Evolutionary conservation across 768 basidiomycete species (phyloP), one percentile per base, ranked within the genome.

Genomic region (Artomyces pyxidatus): DNA sequence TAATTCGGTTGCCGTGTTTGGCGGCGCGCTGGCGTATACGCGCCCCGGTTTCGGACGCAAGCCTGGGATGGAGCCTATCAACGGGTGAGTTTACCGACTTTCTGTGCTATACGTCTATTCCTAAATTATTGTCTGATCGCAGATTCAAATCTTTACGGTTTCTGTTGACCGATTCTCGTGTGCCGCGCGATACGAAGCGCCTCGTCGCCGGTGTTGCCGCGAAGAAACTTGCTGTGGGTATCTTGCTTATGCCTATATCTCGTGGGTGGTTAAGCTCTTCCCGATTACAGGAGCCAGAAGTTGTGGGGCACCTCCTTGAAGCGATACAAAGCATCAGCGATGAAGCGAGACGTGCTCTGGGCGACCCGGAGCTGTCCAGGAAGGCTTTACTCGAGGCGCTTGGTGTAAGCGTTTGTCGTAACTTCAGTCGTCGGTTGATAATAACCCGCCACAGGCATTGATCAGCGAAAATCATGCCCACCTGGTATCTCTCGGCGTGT

Each of bases 61-160:
- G 64, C 79, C 83, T 52, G 88, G 88, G 27, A 86, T 97, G 83
- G 83, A 90, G 63, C 67, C 73, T 5, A 83, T 96, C 53, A 79
- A 87, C 55, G 91, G 92, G 89, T 93, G 62, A 65, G 43, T 37
- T 47, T 35, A 9, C 25, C 19, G 27, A 17, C 40, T 27, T 53
- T 22, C n/a, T n/a, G n/a, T 40, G 14, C 23, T 30, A 22, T n/a
- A n/a, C n/a, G n/a, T n/a, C n/a, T n/a, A n/a, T n/a, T n/a, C n/a
- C n/a, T n/a, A n/a, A n/a, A n/a, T n/a, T n/a, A n/a, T n/a, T 56
- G 23, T 37, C 51, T 52, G 49, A 35, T 10, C 49, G 19, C 58
- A 94, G 93, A 60, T 96, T 96, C 77, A 88, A 88, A 59, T 91
- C 89, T 1, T 72, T 95, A 52, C 78, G 79, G 54, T 92, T 99